Percentiles rank a stretch among this genome's conserved stretches.
Conservation (phyloP, 2,329 filamentous ascomycete species). For the Botrytis cinerea region DNA sequence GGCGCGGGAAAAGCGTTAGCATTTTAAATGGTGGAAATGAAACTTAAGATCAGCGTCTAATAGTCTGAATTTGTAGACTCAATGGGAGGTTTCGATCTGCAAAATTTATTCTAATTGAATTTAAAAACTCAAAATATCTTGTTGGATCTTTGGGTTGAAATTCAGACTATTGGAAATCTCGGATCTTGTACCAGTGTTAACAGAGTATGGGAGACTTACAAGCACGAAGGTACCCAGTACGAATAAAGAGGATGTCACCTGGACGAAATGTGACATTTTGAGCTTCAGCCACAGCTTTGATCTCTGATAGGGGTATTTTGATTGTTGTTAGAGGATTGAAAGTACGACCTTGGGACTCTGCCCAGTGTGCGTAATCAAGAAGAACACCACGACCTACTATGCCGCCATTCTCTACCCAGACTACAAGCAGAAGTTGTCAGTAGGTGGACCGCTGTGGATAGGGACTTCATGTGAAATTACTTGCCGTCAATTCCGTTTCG, state of each 20-base stretch:
- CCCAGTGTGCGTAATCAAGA: constrained; percentile 57
- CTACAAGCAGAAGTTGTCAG: constrained; percentile 27
- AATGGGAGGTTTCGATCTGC: background rate
- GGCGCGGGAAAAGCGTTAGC: background rate
- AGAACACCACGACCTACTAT: constrained; percentile 54
- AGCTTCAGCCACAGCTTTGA: constrained; percentile 43
- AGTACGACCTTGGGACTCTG: constrained; percentile 54
- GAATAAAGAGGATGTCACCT: constrained; percentile 46
- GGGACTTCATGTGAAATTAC: constrained; percentile 8
- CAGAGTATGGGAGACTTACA: constrained; percentile 39
- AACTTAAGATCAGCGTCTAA: background rate
- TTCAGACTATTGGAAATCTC: background rate
- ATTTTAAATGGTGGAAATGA: background rate
- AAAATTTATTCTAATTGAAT: background rate
- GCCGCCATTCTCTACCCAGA: constrained; percentile 47
- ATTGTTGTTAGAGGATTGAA: constrained; percentile 55
- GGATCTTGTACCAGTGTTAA: constrained; percentile 22
- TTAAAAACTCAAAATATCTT: background rate
- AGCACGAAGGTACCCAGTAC: constrained; percentile 43
- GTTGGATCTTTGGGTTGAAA: background rate
- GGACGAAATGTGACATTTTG: constrained; percentile 42
- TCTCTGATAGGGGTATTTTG: constrained; percentile 36
- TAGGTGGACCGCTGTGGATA: background rate
- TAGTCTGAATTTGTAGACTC: background rate
- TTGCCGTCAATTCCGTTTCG: constrained; percentile 37